Percentiles rank a stretch among this genome's conserved stretches.
Evolutionary conservation across 23 red algal species (phyloP).

Genomic region (Gracilaria caudata): DNA sequence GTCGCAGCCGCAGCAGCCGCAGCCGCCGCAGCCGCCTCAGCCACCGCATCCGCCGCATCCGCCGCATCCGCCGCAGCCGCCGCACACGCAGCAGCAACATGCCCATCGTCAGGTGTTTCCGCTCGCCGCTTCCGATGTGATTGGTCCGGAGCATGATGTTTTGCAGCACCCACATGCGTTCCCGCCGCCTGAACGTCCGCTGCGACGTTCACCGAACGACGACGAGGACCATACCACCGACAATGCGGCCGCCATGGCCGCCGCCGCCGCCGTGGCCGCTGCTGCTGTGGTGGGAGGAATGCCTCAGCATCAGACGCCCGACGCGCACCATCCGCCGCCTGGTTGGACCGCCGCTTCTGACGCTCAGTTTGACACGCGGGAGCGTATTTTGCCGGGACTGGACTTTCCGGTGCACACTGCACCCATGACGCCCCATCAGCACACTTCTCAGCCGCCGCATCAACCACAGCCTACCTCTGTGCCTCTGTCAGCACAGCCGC

Average conservation of each 20-base stretch:
- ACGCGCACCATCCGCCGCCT: constrained; percentile 5
- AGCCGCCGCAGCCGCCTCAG: constrained; percentile 10
- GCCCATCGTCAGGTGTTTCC: constrained; percentile 20
- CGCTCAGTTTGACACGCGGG: constrained; percentile 15
- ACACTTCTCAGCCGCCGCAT: neutral
- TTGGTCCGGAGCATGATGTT: neutral
- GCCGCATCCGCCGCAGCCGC: neutral
- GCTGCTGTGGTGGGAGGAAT: neutral
- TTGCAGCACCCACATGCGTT: neutral
- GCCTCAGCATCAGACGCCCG: neutral
- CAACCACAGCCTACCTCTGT: neutral
- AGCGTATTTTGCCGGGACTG: neutral
- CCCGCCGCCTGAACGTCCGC: constrained; percentile 10
- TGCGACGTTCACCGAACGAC: constrained; percentile 1
- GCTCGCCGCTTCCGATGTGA: constrained; percentile 21
- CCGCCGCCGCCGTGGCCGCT: constrained; percentile 21
- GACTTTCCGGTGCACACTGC: constrained; percentile 5
- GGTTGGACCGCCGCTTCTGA: constrained; percentile 17
- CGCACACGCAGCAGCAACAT: constrained; percentile 22
- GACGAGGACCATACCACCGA: constrained; percentile 7
- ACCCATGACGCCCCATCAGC: neutral
- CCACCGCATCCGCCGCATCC: constrained; percentile 28
- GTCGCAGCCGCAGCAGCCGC: neutral
- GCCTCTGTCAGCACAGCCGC: neutral
- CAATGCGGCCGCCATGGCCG: constrained; percentile 28